Base-by-base conservation (phyloP, 345 rosid species). In the Citrus trifoliata region DNA sequence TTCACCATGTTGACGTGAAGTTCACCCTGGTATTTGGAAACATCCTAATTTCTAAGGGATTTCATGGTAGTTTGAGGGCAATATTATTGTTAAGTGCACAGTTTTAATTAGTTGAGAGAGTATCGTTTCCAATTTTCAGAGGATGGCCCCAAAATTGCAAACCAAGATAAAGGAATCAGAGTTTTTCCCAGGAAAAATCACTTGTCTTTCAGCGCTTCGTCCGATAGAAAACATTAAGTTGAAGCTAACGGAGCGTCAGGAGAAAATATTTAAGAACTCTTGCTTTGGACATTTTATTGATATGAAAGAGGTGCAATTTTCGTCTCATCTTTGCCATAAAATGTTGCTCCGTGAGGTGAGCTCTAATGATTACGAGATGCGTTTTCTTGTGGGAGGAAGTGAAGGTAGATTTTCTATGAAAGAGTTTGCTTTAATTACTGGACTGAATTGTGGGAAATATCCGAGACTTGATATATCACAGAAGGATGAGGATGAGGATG, bases 111-210 rank as follows among this genome's bases (percentile, higher is more conserved):
- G 51, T 46, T 13, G 18, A 46, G 18, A 46, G 30, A 25, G 35
- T 61, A 30, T 61, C 6, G 4, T 61, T 61, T 27, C 35, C 18
- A 14, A 28, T 14, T 63, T 28, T 63, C 67, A 63, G 67, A 63
- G 67, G 3, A 63, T 63, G 67, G 67, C 67, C 67, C 67, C 67
- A 63, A 63, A 61, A 63, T 28, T 63, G 67, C 67, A 63, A 63
- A 63, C 67, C 6, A 63, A 63, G 67, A 63, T 63, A 28, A 63
- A 28, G 18, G 67, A 63, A 28, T 63, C 21, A 13, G 67, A 63
- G 18, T 63, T 63, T 63, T 63, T 63, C 21, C 67, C 37, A 1
- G 67, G 67, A 19, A 63, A 63, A 18, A 63, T 63, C 22, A 63
- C 67, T 28, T 63, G 67, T 63, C 67, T 63, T 63, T 63, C 67